Percentiles rank a stretch among this genome's conserved stretches.
Evolutionary conservation across 768 basidiomycete species (phyloP).

Genomic region (Cubamyces lactineus): DNA sequence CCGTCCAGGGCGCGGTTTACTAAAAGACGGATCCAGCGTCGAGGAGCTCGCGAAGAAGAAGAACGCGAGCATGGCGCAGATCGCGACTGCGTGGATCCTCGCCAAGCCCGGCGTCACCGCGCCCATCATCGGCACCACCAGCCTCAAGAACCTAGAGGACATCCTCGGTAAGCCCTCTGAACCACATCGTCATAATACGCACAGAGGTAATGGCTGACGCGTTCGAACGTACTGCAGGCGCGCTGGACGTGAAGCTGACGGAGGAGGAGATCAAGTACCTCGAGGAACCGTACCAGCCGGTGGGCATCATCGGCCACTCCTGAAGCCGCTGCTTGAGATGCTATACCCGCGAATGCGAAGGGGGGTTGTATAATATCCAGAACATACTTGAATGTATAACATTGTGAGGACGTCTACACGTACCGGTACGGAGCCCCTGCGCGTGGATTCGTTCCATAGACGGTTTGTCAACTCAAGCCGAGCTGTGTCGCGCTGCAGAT

Average conservation of each 20-base stretch:
- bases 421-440: too few relatives aligned
- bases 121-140: conserved; percentile 47
- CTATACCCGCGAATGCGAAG: too few relatives aligned
- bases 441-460: not conserved
- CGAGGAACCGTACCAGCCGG: conserved; percentile 50
- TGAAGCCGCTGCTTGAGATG: not conserved
- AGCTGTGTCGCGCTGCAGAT: too few relatives aligned
- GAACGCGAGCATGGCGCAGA: conserved; percentile 45
- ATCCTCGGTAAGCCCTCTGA: conserved; percentile 32
- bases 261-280: conserved; percentile 60
- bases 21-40: too few relatives aligned
- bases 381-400: not conserved
- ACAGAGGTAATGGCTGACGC: not conserved
- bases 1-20: too few relatives aligned
- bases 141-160: conserved; percentile 42
- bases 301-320: not conserved
- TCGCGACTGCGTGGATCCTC: conserved; percentile 36
- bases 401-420: too few relatives aligned
- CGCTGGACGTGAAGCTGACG: conserved; percentile 6
- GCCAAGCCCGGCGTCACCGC: conserved; percentile 38
- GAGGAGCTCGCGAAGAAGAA: conserved; percentile 46
- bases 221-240: not conserved
- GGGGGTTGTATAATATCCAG: not conserved
- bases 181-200: not conserved
- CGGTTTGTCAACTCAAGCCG: too few relatives aligned